Base-by-base conservation (phyloP, 2,329 filamentous ascomycete species). In the Botryotinia convoluta region DNA sequence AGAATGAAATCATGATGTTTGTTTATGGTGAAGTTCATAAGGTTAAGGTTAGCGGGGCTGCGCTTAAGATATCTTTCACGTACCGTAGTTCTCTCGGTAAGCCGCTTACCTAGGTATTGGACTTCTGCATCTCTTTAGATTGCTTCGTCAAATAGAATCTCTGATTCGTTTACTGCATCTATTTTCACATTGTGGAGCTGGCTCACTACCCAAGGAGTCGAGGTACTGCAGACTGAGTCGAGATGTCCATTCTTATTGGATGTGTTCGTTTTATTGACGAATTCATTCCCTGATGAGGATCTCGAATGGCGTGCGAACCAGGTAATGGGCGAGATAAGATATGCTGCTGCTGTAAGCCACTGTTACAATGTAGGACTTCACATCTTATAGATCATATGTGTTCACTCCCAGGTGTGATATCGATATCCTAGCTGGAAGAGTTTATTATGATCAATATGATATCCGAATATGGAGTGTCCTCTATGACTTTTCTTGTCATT, bases 281-380 rank as follows among this genome's bases (percentile, higher is more conserved):
- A 22, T 26, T 42, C 42, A 32, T 64, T 45, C 42, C 39, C 61
- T 26, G n/a, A 26, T 45, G 18, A 18, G n/a, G 2, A 14, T 39
- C 59, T 61, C 26, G 39, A 45, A 64, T 64, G 42, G n/a, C 62
- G 39, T 35, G 62, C 62, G 62, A 64, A 45, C n/a, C 18, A 64
- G 7, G 39, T 20, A 42, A 44, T 20, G 26, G 35, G 37, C 14
- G 10, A 45, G 61, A 63, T 63, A 63, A 63, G 61, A 42, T 10
- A 22, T 45, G 26, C 16, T 44, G 39, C n/a, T 42, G n/a, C 18
- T 12, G 37, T 32, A 7, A 29, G 39, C 61, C n/a, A 44, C 3
- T 35, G 62, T 26, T 45, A 64, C 42, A 26, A 29, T 45, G 42
- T 22, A 64, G 10, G 29, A 45, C 9, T 29, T 61, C 20, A 39